Evolutionary conservation across 345 rosid species (phyloP), one percentile per base, ranked within the genome.

Genomic region (Mercurialis annua): DNA sequence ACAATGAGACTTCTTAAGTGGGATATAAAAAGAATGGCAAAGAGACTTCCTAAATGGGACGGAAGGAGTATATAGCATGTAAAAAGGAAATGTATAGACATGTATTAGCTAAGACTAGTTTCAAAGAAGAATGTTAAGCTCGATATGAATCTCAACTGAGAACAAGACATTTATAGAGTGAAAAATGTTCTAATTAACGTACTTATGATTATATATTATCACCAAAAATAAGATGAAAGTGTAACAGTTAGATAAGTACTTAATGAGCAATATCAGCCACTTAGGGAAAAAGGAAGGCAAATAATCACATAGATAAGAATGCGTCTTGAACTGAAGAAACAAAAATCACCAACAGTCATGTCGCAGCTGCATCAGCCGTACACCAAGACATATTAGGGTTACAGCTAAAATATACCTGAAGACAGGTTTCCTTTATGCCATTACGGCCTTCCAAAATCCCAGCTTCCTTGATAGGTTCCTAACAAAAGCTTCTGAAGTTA

Each of bases 401-500:
- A 21, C 15, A 55, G n/a, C 27, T 44, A 21, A 15, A 55, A 62
- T 66, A 58, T 84, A 90, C 98, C 98, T 93, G 97, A 77, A 93
- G 97, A 78, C 96, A 93, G 61, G 98, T 93, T 83, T 93, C 98
- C 76, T 93, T 93, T 74, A 93, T 93, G 64, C 98, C 98, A 83
- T 93, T 93, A 69, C 98, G 98, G 70, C 98, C 98, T 80, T 93
- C 98, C 87, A 93, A 84, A 73, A 93, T 93, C 67, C 98, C 96
- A 75, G 97, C 98, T 85, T 93, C 98, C 85, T 93, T 93, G 59
- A 93, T 93, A 58, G 98, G 98, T 84, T 93, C 98, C 97, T 93
- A 76, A 27, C 62, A 62, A 56, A 71, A 15, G 73, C 36, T 21
- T 26, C 52, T 48, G 21, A 67, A 30, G 68, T 68, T 83, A 57